Evolutionary conservation across 1,139 yeast genomes (phyloP).

Genomic region (Keqinozyma sinolaborantium): DNA sequence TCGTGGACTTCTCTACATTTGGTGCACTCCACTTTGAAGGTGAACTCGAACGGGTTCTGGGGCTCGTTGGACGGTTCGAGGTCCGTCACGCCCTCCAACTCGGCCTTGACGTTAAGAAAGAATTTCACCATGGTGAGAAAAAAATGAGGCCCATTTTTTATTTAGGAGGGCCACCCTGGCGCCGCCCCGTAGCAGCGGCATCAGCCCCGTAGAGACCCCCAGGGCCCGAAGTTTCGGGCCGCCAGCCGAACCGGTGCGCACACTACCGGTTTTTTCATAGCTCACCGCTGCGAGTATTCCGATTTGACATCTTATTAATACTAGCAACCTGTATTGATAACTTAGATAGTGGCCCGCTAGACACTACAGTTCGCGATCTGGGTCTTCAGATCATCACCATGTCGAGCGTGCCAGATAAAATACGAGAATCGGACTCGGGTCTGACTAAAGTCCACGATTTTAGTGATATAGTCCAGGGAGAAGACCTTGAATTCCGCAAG

Average conservation of each 20-base stretch:
- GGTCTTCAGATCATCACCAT: neutral
- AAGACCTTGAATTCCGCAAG: constrained; percentile 33
- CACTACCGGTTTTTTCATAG: too few species aligned
- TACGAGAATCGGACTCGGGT: constrained; percentile 3
- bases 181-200: too few species aligned
- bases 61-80: constrained; percentile 63
- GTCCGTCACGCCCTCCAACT: constrained; percentile 59
- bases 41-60: constrained; percentile 65
- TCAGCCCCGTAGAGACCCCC: too few species aligned
- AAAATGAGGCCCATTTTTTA: too few species aligned
- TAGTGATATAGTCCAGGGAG: constrained; percentile 39
- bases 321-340: too few species aligned
- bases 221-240: too few species aligned
- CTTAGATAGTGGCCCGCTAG: too few species aligned
- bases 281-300: too few species aligned
- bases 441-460: constrained; percentile 19
- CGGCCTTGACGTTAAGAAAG: constrained; percentile 54
- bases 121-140: constrained; percentile 35
- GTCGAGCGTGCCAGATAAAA: constrained; percentile 1
- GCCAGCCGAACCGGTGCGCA: too few species aligned
- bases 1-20: constrained; percentile 76
- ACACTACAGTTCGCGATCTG: too few species aligned
- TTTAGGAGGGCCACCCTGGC: too few species aligned
- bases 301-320: neutral
- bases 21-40: constrained; percentile 71